Conservation (phyloP, 345 rosid genomes). For the Camelina laxa region DNA sequence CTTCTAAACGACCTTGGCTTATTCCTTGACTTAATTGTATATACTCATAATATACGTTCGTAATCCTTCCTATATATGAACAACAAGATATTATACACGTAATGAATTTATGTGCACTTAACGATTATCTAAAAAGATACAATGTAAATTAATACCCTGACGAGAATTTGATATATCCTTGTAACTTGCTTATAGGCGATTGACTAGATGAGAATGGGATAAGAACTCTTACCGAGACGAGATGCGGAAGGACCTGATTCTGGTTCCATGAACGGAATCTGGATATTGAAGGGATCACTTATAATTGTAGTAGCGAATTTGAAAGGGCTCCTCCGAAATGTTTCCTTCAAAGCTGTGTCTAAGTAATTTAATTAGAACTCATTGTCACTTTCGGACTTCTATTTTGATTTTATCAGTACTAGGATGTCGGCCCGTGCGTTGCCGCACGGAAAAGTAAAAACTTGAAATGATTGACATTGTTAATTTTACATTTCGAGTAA, state of each 20-base stretch:
- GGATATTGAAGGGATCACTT: conserved; percentile 7
- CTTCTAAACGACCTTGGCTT: conserved; percentile 36
- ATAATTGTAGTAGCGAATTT: conserved; percentile 36
- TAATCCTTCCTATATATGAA: conserved; percentile 29
- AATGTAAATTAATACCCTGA: not conserved
- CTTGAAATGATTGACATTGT: too few relatives aligned
- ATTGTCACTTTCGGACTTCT: too few relatives aligned
- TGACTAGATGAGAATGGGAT: not conserved
- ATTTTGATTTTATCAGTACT: too few relatives aligned
- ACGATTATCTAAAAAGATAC: not conserved
- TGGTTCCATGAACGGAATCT: conserved; percentile 22
- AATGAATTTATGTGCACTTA: too few relatives aligned
- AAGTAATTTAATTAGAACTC: conserved; percentile 31
- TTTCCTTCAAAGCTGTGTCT: conserved; percentile 19
- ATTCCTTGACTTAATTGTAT: conserved; percentile 36
- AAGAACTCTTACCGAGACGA: conserved; percentile 26
- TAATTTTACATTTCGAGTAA: too few relatives aligned
- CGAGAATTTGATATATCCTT: too few relatives aligned
- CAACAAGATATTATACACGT: conserved; percentile 1
- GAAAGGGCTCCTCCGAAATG: conserved; percentile 37
- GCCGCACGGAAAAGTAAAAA: too few relatives aligned
- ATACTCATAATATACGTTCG: conserved; percentile 33
- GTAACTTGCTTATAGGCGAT: not conserved
- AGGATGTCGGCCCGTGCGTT: too few relatives aligned
- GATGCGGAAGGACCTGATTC: conserved; percentile 9